phyloP scores from a whole-genome alignment of 306 rosid species.

The Potentilla sterilis region DNA sequence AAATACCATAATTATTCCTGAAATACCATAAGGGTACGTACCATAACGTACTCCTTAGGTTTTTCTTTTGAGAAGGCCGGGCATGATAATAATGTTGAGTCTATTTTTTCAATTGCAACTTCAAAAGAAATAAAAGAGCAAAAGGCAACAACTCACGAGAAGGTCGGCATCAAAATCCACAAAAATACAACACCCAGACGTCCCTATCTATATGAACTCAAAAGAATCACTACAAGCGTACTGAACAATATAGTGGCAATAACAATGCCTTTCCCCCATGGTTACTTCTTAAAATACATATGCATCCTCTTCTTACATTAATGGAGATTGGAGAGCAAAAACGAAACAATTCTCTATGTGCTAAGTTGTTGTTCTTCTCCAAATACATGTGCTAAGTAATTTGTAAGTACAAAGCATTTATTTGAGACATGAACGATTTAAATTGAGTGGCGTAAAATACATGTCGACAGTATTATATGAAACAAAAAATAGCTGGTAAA shows the following conservation, averaged over 20 bases:
- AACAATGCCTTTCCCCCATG: constrained; percentile 12
- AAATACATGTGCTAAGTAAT: no score
- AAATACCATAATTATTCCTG: not conserved
- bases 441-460: no score
- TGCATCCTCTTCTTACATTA: not conserved
- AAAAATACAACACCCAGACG: constrained; percentile 4
- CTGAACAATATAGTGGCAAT: constrained; percentile 1
- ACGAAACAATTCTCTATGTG: not conserved
- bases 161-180: constrained; percentile 11
- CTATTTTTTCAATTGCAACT: not conserved
- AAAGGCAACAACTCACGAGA: constrained; percentile 16
- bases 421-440: no score
- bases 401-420: no score
- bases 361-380: constrained; percentile 1
- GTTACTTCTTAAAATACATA: constrained; percentile 3
- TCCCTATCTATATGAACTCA: constrained; percentile 21
- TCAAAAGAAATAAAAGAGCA: not conserved
- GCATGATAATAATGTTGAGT: not conserved
- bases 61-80: not conserved
- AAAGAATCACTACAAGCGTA: constrained; percentile 7
- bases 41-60: no score
- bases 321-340: not conserved
- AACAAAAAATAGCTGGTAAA: no score
- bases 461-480: no score
- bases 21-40: no score